Conservation (phyloP, 805 yeast genomes). For the Torulaspora microellipsoides region DNA sequence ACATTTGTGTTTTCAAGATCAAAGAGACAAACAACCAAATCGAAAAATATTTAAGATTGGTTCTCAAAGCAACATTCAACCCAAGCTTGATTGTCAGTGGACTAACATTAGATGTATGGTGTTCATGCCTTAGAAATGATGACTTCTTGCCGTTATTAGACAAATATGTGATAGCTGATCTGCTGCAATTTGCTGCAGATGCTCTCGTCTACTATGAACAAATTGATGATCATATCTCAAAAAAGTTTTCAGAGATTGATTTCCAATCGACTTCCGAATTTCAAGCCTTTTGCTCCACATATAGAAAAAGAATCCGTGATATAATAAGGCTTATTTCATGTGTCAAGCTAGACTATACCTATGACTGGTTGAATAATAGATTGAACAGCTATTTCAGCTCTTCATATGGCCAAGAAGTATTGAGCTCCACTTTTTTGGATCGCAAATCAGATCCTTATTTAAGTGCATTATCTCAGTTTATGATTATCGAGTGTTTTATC, state of each 20-base stretch:
- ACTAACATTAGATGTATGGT: conserved; percentile 90
- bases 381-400: conserved; percentile 70
- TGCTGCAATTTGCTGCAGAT: conserved; percentile 72
- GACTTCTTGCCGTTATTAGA: conserved; percentile 49
- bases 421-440: conserved; percentile 50
- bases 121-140: conserved; percentile 78
- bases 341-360: conserved; percentile 74
- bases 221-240: conserved; percentile 59
- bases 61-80: conserved; percentile 75
- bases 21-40: conserved; percentile 49
- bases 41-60: conserved; percentile 63
- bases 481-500: conserved; percentile 81
- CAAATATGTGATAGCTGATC: conserved; percentile 51
- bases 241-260: conserved; percentile 71
- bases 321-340: conserved; percentile 85
- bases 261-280: conserved; percentile 84
- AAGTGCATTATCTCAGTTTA: conserved; percentile 75
- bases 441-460: conserved; percentile 64
- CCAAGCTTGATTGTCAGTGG: conserved; percentile 89
- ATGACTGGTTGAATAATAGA: conserved; percentile 74
- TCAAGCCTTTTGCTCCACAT: conserved; percentile 69
- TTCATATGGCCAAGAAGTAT: conserved; percentile 58
- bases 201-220: conserved; percentile 71
- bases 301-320: conserved; percentile 82
- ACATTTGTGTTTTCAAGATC: conserved; percentile 54